These are phyloP conservation scores for Diaporthe citriasiana DNA, from an alignment of 2,329 filamentous ascomycete genomes.

Conservation along the genomic window DNA sequence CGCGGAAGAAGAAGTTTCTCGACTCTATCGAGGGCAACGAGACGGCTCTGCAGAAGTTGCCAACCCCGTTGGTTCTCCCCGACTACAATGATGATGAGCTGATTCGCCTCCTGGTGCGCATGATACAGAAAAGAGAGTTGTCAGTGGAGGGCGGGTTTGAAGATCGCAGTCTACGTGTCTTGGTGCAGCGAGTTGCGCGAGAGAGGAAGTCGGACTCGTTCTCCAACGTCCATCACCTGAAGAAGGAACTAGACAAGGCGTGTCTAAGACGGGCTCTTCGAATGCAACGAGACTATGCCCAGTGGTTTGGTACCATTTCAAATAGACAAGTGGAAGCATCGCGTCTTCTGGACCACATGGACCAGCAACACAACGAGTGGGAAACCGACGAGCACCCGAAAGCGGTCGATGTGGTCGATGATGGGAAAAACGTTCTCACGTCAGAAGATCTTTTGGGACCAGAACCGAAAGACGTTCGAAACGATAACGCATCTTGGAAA, in stretches of 20 bases:
- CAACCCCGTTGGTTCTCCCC: not conserved
- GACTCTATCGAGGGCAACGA: not conserved
- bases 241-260: not conserved
- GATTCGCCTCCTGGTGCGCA: not conserved
- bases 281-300: not conserved
- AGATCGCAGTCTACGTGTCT: not conserved
- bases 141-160: not conserved
- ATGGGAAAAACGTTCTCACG: not conserved
- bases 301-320: not conserved
- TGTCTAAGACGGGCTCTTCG: not conserved
- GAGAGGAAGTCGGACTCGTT: not conserved
- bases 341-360: too few relatives aligned
- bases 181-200: not conserved
- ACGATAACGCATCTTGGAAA: not conserved
- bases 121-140: not conserved
- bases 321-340: not conserved
- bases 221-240: not conserved
- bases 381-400: too few relatives aligned
- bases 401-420: not conserved
- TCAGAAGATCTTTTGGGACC: not conserved
- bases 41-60: not conserved
- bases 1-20: not conserved
- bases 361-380: too few relatives aligned
- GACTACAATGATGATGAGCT: not conserved
- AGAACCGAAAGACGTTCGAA: not conserved